Conservation (phyloP, 495 filamentous ascomycete genomes). For the Cercophora scortea region DNA sequence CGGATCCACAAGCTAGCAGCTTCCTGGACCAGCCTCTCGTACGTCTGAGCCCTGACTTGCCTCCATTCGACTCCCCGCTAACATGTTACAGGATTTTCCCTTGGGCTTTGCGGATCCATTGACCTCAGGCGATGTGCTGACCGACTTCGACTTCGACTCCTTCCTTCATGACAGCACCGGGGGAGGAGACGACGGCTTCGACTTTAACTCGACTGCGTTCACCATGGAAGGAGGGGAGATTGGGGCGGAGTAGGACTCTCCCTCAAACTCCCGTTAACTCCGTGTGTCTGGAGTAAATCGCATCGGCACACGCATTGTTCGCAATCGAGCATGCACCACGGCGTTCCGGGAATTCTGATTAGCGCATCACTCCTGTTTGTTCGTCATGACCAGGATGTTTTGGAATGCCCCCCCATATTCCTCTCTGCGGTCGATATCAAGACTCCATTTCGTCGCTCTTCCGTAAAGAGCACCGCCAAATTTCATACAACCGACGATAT, state of each 20-base stretch:
- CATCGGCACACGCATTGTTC: too few relatives aligned
- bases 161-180: slow-evolving; percentile 58
- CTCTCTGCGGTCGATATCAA: too few relatives aligned
- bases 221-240: slow-evolving; percentile 41
- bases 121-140: slow-evolving; percentile 63
- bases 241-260: slow-evolving; percentile 35
- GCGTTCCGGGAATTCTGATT: neutral
- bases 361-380: neutral
- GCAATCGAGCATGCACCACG: too few relatives aligned
- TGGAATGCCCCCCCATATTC: too few relatives aligned
- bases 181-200: slow-evolving; percentile 31
- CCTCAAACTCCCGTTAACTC: slow-evolving; percentile 3
- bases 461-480: too few relatives aligned
- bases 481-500: too few relatives aligned
- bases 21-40: slow-evolving; percentile 33
- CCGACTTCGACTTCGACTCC: slow-evolving; percentile 93
- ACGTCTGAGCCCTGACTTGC: slow-evolving; percentile 4
- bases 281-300: too few relatives aligned
- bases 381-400: too few relatives aligned
- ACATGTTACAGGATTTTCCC: neutral
- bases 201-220: slow-evolving; percentile 35
- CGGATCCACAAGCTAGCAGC: slow-evolving; percentile 27
- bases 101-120: slow-evolving; percentile 57
- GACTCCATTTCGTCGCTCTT: too few relatives aligned
- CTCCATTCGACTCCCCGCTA: too few relatives aligned